Percentiles rank a stretch among this genome's conserved stretches.
These are phyloP conservation scores for Metarhizium album DNA, from an alignment of 2,329 filamentous ascomycete species.

Conservation along the genomic window DNA sequence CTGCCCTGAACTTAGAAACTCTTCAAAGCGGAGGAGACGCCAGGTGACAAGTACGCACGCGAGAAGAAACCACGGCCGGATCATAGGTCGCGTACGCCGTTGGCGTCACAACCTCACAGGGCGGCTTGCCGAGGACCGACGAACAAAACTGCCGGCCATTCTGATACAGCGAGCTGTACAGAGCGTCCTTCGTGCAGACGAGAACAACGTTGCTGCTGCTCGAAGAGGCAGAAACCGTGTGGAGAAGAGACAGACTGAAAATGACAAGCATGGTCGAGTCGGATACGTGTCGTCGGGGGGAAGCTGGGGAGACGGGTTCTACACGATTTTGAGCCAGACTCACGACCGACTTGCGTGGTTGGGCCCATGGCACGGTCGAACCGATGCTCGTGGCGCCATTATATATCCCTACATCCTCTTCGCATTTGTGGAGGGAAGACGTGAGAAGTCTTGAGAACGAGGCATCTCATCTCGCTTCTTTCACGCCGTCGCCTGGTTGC, in stretches of 20 bases:
- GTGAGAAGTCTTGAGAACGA: no score
- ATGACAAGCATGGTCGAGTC: background rate
- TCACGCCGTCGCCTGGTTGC: no score
- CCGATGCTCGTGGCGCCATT: background rate
- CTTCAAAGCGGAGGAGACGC: background rate
- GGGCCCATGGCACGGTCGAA: no score
- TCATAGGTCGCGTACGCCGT: constrained; percentile 18
- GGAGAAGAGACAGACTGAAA: background rate
- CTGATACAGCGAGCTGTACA: constrained; percentile 19
- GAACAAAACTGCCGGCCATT: constrained; percentile 20
- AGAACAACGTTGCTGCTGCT: background rate
- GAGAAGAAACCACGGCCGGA: constrained; percentile 18
- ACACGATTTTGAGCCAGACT: no score
- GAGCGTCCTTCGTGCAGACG: constrained; percentile 16
- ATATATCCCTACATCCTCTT: background rate
- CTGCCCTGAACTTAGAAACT: constrained; percentile 7
- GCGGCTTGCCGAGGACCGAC: constrained; percentile 15
- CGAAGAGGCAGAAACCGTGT: background rate
- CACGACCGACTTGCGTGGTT: no score
- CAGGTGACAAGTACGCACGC: constrained; percentile 13
- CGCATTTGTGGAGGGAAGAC: background rate
- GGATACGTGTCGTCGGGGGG: background rate
- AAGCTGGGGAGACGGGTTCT: no score
- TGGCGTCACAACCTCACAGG: constrained; percentile 14
- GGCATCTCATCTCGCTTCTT: no score